A percentile compares a stretch with the other conserved stretches of the same genome.
Evolutionary conservation across 2,329 filamentous ascomycete genomes (phyloP).

Genomic region (Fusarium begoniae): DNA sequence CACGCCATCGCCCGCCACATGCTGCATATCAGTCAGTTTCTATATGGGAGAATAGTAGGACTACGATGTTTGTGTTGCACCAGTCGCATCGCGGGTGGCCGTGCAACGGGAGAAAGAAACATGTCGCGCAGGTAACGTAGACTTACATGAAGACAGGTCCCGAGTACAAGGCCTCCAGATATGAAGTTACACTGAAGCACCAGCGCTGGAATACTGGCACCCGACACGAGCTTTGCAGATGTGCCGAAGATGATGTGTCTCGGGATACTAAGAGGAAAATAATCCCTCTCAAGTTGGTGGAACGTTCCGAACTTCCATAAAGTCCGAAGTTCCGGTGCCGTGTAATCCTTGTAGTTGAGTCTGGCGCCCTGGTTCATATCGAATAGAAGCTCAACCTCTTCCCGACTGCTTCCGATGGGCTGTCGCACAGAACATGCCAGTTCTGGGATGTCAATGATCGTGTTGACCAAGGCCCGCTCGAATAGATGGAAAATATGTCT

Average conservation of each 20-base stretch:
- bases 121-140: fast-evolving
- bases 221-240: background rate
- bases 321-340: background rate
- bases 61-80: background rate
- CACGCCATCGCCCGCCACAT: constrained; percentile 11
- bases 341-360: constrained; percentile 14
- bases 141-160: constrained; percentile 12
- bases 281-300: background rate
- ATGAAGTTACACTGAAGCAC: constrained; percentile 11
- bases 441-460: constrained; percentile 9
- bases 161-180: constrained; percentile 2
- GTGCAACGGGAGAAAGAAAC: background rate
- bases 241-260: constrained; percentile 8
- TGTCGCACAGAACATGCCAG: constrained; percentile 10
- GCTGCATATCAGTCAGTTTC: background rate
- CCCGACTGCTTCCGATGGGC: background rate
- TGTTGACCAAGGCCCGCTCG: background rate
- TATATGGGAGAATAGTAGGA: fast-evolving
- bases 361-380: background rate
- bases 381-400: constrained; percentile 14
- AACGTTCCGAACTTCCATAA: constrained; percentile 3
- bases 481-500: background rate
- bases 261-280: constrained; percentile 1
- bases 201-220: background rate
- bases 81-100: background rate